Evolutionary conservation across 305 asterid species (phyloP).

Genomic region (Fraxinus angustifolia): DNA sequence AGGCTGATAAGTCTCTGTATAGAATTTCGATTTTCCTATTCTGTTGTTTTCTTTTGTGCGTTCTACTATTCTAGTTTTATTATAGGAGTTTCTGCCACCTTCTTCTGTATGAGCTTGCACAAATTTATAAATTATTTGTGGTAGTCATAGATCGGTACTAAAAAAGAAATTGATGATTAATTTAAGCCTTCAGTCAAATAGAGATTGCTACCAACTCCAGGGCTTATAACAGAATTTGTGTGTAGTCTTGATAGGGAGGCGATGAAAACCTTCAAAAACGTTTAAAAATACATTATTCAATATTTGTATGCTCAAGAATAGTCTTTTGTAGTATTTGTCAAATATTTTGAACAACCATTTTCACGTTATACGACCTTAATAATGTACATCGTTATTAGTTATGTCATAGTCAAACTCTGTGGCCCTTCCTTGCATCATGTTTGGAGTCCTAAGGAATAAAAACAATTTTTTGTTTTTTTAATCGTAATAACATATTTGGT

Average conservation of each 20-base stretch:
- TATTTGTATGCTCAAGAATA: neutral
- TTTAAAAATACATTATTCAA: neutral
- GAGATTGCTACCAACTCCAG: neutral
- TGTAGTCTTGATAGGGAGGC: neutral
- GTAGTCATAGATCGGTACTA: neutral
- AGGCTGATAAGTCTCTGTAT: constrained; percentile 51
- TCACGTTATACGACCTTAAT: neutral
- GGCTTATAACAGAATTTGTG: neutral
- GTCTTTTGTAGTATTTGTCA: neutral
- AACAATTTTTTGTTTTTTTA: neutral
- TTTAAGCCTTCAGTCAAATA: neutral
- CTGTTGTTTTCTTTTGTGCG: constrained; percentile 59
- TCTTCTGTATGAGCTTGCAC: neutral
- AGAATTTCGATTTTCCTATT: constrained; percentile 62
- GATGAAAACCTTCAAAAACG: neutral
- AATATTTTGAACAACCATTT: neutral
- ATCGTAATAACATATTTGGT: no score
- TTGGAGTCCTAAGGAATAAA: neutral
- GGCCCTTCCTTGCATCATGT: neutral
- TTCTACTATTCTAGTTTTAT: constrained; percentile 44
- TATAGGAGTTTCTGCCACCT: neutral
- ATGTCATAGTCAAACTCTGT: neutral
- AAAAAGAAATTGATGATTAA: neutral
- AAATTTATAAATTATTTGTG: neutral
- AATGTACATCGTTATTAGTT: neutral